Evolutionary conservation across 768 basidiomycete species (phyloP), one percentile per base, ranked within the genome.

Genomic region (Panus rudis): DNA sequence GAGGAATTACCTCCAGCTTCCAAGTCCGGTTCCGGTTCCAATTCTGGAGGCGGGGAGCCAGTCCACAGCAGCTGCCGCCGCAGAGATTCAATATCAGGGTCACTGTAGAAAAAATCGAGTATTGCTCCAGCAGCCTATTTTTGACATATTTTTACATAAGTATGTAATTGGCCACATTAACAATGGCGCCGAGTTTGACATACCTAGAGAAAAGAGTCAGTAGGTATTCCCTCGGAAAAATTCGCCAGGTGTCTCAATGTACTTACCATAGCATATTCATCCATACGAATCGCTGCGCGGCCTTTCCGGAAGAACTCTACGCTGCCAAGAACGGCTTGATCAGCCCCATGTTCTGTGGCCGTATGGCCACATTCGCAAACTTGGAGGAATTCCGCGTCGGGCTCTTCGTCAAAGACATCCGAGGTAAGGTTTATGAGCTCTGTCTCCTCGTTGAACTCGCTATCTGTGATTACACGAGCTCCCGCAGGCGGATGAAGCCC

Each of bases 211-310:
- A 25, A 25, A 14, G 24, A 41, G 16, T 22, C 24, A 41, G 6
- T 40, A 24, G 25, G 32, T 23, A 8, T 17, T 17, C 13, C 24
- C n/a, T 35, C 21, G 33, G 21, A 20, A 14, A 20, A 14, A 8
- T 35, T 14, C 33, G 16, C 33, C 16, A 35, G 7, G 28, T 8
- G n/a, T 17, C 33, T 35, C 7, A 35, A 35, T 17, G 28, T 3
- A 48, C 80, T 50, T 50, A 88, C 91, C 75, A 90, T 76, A 37
- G 92, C 64, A 42, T 86, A 59, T 60, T 91, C 87, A 56, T 93
- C 92, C 41, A 92, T 72, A 45, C 84, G 76, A 40, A 82, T 75
- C 3, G 88, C 90, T 10, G 87, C 76, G 44, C 79, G 80, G 32
- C 72, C 77, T 59, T 86, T 73, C 30, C 92, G 74, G n/a, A 66